Base-by-base conservation (phyloP, 139 green algal genomes). In the Trebouxia sp. region DNA sequence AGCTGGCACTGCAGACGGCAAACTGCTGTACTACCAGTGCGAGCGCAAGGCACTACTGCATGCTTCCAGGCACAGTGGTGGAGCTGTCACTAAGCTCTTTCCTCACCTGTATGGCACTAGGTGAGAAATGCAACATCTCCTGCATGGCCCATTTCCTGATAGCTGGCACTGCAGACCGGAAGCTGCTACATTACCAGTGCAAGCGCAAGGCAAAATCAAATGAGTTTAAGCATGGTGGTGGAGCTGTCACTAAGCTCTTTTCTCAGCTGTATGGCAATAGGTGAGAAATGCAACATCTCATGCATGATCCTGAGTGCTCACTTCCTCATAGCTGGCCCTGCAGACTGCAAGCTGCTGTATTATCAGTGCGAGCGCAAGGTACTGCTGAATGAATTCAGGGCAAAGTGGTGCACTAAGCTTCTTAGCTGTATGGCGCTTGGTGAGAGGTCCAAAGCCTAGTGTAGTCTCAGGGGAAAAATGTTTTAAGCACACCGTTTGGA, bases 341-440 rank as follows among this genome's bases (percentile, higher is more conserved):
- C 47, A 53, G 47, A 53, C 3, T 89, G 92, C 37, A 86, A 35
- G 6, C 69, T 95, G 26, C 56, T 67, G 20, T 94, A 92, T 86
- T 94, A 92, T 75, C 74, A 86, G 22, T 65, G 82, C 28, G 75
- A 80, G 76, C 66, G 48, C 38, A 51, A 42, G 47, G 65, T 56
- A 15, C 48, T 69, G 20, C 58, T 94, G 12, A 94, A 93, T 77
- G 87, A 96, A 82, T 96, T 86, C 82, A 81, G n/a, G 80, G 1
- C 91, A 94, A 79, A 82, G 45, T 4, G 82, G 79, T 20, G 86
- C 55, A 78, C 22, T 17, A 72, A 78, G 8, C 39, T 94, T 85
- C 89, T 10, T 90, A 93, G 77, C 79, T 87, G 5, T 53, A 72
- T 0, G 93, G 92, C 42, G 87, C 87, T 0, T 66, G 76, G 82